Percentiles rank a stretch among this genome's conserved stretches.
These are phyloP conservation scores for Fragilariopsis cylindrus DNA, from an alignment of 108 stramenopile species.

Conservation along the genomic window DNA sequence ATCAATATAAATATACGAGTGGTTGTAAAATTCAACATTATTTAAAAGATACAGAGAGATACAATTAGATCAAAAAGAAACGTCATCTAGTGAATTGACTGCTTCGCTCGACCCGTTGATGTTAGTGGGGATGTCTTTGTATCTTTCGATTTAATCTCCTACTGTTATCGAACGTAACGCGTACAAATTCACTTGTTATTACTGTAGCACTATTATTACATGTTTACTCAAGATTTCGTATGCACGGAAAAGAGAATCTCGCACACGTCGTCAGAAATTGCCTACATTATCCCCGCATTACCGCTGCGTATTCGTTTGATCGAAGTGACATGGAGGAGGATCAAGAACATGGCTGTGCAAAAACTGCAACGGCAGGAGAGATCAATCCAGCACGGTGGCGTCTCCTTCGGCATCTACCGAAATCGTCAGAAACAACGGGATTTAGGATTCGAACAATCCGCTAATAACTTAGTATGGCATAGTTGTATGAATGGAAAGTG, in stretches of 20 bases:
- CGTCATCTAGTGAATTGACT: conserved; percentile 31
- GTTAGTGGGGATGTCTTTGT: conserved; percentile 16
- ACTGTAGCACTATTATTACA: conserved; percentile 1
- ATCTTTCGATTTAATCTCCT: conserved; percentile 12
- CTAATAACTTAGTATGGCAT: conserved; percentile 60
- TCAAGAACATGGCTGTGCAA: conserved; percentile 1
- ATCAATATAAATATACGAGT: not conserved
- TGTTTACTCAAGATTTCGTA: not conserved
- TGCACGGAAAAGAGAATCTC: not conserved
- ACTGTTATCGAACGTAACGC: not conserved
- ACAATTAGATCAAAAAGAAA: conserved; percentile 43
- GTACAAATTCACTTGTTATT: not conserved
- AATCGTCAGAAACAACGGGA: conserved; percentile 78
- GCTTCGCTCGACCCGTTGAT: not conserved
- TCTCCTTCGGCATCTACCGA: conserved; percentile 73
- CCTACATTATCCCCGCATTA: conserved; percentile 21
- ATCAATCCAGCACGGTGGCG: conserved; percentile 83
- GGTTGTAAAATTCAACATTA: not conserved
- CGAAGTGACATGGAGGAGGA: conserved; percentile 58
- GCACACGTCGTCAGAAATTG: not conserved
- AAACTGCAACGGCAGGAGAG: conserved; percentile 61
- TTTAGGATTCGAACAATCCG: conserved; percentile 89
- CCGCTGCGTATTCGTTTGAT: conserved; percentile 85
- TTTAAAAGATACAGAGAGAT: not conserved
- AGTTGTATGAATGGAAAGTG: no score